Evolutionary conservation across 306 rosid genomes (phyloP).

Genomic region (Vigna angularis): DNA sequence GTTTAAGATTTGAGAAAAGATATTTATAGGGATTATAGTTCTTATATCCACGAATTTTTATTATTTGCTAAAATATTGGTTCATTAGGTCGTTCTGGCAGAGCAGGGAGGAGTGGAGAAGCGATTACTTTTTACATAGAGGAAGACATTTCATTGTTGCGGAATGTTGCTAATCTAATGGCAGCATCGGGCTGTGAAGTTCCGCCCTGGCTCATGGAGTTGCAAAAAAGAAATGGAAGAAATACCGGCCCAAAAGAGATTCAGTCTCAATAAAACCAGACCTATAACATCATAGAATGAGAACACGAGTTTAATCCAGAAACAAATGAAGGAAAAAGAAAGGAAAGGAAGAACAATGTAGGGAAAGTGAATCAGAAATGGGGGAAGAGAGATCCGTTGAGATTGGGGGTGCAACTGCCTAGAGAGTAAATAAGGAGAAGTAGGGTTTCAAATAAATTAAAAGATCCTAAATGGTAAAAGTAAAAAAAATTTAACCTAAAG

Average conservation of each 20-base stretch:
- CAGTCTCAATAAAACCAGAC: conserved; percentile 69
- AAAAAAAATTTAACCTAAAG: too few species aligned
- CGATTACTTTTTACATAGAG: conserved; percentile 87
- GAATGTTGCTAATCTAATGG: conserved; percentile 83
- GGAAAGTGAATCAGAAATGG: too few species aligned
- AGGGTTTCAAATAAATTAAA: too few species aligned
- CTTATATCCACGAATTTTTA: background rate
- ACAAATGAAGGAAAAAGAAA: background rate
- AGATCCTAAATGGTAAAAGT: too few species aligned
- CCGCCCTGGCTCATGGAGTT: conserved; percentile 75
- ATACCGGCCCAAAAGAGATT: conserved; percentile 81
- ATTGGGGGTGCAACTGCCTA: too few species aligned
- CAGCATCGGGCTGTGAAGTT: conserved; percentile 86
- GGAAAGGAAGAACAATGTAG: too few species aligned
- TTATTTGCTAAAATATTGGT: conserved; percentile 25
- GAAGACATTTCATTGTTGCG: conserved; percentile 79
- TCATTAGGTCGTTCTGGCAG: conserved; percentile 89
- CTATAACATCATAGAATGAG: conserved; percentile 33
- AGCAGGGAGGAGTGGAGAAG: conserved; percentile 95
- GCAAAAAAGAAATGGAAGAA: conserved; percentile 90
- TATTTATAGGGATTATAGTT: conserved; percentile 17
- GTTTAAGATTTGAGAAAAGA: conserved; percentile 29
- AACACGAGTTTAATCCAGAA: conserved; percentile 8
- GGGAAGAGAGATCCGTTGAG: too few species aligned
- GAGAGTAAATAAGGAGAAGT: too few species aligned